Percentiles rank a stretch among this genome's conserved stretches.
Evolutionary conservation across 768 basidiomycete genomes (phyloP).

Genomic region (Naganishia vaughanmartiniae): DNA sequence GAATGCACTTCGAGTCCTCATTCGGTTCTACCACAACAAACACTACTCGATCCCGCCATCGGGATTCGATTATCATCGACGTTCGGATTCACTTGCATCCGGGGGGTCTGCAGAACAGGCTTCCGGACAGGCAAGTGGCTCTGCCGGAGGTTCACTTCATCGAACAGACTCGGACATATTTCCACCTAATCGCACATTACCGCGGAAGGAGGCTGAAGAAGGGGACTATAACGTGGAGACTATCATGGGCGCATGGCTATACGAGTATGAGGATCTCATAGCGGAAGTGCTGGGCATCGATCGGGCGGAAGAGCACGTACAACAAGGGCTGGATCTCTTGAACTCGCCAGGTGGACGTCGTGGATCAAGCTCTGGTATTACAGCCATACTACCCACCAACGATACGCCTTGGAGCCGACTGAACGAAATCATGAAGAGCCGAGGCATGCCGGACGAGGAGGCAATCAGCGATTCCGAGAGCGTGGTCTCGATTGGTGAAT

Average conservation of each 20-base stretch:
- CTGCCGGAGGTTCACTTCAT: slow-evolving; percentile 27
- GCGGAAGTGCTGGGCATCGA: slow-evolving; percentile 54
- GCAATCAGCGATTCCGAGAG: slow-evolving; percentile 93
- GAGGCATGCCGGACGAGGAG: slow-evolving; percentile 59
- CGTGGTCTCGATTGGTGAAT: slow-evolving; percentile 81
- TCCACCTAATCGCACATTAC: slow-evolving; percentile 78
- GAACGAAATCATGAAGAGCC: slow-evolving; percentile 68
- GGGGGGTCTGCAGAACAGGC: slow-evolving; percentile 34
- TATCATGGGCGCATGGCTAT: slow-evolving; percentile 75
- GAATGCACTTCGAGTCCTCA: slow-evolving; percentile 84
- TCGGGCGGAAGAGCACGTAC: slow-evolving; percentile 48
- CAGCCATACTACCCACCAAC: slow-evolving; percentile 37
- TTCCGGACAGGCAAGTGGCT: slow-evolving; percentile 29
- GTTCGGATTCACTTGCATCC: slow-evolving; percentile 49
- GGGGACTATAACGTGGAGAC: slow-evolving; percentile 88
- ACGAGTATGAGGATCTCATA: slow-evolving; percentile 93
- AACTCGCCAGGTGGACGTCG: slow-evolving; percentile 21
- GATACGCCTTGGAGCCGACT: slow-evolving; percentile 74
- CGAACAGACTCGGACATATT: slow-evolving; percentile 78
- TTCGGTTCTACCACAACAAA: slow-evolving; percentile 93
- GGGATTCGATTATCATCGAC: slow-evolving; percentile 57
- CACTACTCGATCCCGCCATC: slow-evolving; percentile 68
- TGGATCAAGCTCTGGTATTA: slow-evolving; percentile 6
- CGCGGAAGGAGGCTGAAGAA: slow-evolving; percentile 67
- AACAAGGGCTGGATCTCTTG: slow-evolving; percentile 31